phyloP scores from a whole-genome alignment of 495 filamentous ascomycete species.

The Neurospora pannonica region DNA sequence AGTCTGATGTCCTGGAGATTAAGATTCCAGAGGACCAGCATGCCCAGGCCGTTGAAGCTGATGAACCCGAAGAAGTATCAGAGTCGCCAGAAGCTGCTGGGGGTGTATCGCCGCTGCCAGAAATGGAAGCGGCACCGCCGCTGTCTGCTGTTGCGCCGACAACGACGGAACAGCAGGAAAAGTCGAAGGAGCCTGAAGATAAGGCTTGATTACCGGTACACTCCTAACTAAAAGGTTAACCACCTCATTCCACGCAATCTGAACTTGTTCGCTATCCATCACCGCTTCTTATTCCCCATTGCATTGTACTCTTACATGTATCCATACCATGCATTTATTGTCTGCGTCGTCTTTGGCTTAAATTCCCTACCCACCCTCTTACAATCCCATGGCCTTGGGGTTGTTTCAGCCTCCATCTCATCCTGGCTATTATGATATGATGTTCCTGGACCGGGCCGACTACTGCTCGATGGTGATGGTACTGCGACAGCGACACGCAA shows the following conservation, averaged over 20 bases:
- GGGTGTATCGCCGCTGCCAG: not conserved
- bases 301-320: not conserved
- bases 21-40: not conserved
- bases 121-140: not conserved
- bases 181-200: not conserved
- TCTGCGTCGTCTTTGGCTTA: not conserved
- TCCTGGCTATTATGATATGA: not conserved
- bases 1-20: slow-evolving; percentile 8
- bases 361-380: not conserved
- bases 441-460: not conserved
- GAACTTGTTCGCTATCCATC: not conserved
- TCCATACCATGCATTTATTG: not conserved
- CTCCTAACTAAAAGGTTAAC: not conserved
- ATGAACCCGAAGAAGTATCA: not conserved
- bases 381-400: not conserved
- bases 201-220: not conserved
- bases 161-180: not conserved
- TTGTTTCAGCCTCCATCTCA: not conserved
- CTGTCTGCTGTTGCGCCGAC: not conserved
- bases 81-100: not conserved
- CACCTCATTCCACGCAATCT: not conserved
- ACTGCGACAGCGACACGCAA: not conserved
- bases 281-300: not conserved
- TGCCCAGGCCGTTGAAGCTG: not conserved
- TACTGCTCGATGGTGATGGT: not conserved